phyloP scores from a whole-genome alignment of 345 rosid species.

The Passiflora organensis region DNA sequence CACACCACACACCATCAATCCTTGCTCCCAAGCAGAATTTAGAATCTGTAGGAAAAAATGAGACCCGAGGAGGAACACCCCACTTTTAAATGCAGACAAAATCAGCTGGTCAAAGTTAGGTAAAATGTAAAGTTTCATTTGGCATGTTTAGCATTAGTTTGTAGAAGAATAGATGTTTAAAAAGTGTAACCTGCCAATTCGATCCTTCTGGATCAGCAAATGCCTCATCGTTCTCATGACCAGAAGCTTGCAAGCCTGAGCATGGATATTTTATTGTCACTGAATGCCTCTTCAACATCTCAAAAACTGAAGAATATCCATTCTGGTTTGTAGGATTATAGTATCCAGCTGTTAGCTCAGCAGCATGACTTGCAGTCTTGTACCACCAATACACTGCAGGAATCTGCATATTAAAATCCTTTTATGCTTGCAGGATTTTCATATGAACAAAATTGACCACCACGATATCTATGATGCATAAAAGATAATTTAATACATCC shows the following conservation, averaged over 20 bases:
- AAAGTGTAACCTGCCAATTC: constrained; percentile 78
- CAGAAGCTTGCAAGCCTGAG: constrained; percentile 48
- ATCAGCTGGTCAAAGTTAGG: no score
- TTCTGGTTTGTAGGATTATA: constrained; percentile 79
- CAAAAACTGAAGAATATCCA: constrained; percentile 71
- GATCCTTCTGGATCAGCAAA: constrained; percentile 80
- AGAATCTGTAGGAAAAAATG: constrained; percentile 47
- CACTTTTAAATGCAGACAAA: no score
- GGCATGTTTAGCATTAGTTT: no score
- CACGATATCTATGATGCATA: no score
- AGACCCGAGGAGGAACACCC: neutral
- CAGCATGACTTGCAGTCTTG: constrained; percentile 83
- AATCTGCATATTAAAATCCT: constrained; percentile 46
- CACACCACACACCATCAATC: constrained; percentile 60
- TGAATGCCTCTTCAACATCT: constrained; percentile 62
- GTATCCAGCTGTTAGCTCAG: constrained; percentile 90
- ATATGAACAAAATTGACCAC: neutral
- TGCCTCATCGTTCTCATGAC: constrained; percentile 50
- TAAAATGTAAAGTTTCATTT: no score
- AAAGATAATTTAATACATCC: no score
- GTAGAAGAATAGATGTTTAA: neutral
- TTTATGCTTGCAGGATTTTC: neutral
- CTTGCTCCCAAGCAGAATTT: constrained; percentile 83
- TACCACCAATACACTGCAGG: constrained; percentile 94
- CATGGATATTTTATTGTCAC: constrained; percentile 66